A percentile compares a stretch with the other conserved stretches of the same genome.
Conservation (phyloP, 2,329 filamentous ascomycete species). For the Fusarium proliferatum region DNA sequence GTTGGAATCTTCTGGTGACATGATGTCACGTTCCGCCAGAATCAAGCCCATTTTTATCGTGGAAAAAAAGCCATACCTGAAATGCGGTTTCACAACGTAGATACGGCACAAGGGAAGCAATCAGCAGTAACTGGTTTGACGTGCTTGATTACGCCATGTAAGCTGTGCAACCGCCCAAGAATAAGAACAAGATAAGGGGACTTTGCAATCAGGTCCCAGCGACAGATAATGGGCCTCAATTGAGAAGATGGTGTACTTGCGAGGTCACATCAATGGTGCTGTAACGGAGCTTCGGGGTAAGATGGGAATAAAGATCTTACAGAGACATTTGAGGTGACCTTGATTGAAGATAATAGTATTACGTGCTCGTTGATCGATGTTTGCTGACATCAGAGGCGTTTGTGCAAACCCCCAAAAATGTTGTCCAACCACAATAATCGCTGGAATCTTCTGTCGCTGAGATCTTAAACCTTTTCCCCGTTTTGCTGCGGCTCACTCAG, state of each 20-base stretch:
- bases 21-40: not conserved
- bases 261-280: fast-evolving
- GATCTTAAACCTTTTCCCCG: not conserved
- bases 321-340: not conserved
- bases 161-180: not conserved
- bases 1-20: not conserved
- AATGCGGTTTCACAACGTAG: not conserved
- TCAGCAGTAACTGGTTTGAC: not conserved
- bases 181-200: not conserved
- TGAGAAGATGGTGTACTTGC: not conserved
- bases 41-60: not conserved
- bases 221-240: not conserved
- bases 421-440: not conserved
- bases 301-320: not conserved
- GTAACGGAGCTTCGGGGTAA: not conserved
- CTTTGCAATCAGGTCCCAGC: not conserved
- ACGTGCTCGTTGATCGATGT: not conserved
- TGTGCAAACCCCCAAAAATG: not conserved
- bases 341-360: not conserved
- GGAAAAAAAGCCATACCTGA: not conserved
- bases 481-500: conserved; percentile 10
- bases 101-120: not conserved
- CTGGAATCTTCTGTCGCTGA: not conserved
- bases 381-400: conserved; percentile 1
- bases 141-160: not conserved